Conservation (phyloP, 225 moss, liverwort and hornwort genomes). For the Bryoerythrophyllum caledonicum region DNA sequence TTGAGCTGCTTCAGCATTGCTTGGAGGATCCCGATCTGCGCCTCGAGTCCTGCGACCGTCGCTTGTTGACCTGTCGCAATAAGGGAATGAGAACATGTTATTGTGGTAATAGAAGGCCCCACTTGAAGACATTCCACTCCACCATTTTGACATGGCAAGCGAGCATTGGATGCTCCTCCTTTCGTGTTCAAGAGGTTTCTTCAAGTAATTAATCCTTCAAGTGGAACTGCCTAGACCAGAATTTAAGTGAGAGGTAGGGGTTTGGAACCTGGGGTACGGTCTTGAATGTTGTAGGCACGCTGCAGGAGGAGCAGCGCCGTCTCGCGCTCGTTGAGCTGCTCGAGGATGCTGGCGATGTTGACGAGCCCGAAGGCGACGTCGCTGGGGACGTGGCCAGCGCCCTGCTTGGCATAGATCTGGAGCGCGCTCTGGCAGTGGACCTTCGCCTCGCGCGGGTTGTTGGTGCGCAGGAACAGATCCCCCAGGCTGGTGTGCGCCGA, state of each 20-base stretch:
- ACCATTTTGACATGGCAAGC: too few species aligned
- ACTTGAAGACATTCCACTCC: too few species aligned
- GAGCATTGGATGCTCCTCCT: too few species aligned
- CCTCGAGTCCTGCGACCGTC: conserved; percentile 76
- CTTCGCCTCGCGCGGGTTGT: conserved; percentile 74
- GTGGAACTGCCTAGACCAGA: not conserved
- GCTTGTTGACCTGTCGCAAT: conserved; percentile 61
- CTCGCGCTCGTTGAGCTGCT: conserved; percentile 68
- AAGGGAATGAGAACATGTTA: not conserved
- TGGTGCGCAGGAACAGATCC: conserved; percentile 71
- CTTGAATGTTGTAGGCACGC: conserved; percentile 71
- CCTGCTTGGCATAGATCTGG: conserved; percentile 70
- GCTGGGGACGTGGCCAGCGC: conserved; percentile 58
- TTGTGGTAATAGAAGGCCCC: too few species aligned
- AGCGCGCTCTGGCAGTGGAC: conserved; percentile 71
- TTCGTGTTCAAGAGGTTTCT: too few species aligned
- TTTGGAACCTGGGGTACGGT: conserved; percentile 54
- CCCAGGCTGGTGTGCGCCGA: conserved; percentile 70
- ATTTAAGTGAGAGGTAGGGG: not conserved
- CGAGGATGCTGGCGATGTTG: conserved; percentile 67
- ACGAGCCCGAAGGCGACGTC: conserved; percentile 78
- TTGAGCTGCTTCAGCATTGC: conserved; percentile 49
- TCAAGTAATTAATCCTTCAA: too few species aligned
- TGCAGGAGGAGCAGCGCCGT: conserved; percentile 68
- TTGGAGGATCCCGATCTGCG: conserved; percentile 78